Evolutionary conservation across 1,284 basidiomycete species (phyloP).

Genomic region (Ganoderma lucidum): DNA sequence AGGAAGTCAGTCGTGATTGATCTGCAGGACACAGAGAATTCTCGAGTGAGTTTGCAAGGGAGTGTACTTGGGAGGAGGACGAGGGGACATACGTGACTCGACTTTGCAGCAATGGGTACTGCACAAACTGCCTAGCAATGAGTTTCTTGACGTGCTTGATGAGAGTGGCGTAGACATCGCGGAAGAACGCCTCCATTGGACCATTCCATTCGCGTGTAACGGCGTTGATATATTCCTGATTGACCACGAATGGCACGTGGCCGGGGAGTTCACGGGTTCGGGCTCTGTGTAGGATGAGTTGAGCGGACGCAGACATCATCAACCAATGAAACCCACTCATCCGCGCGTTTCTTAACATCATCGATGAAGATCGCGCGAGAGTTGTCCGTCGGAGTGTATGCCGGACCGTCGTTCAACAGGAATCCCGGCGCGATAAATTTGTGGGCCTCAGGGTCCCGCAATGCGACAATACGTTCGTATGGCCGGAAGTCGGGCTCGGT

Average conservation of each 20-base stretch:
- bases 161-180: conserved; percentile 50
- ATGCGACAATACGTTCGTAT: conserved; percentile 23
- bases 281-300: conserved; percentile 49
- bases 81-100: conserved; percentile 55
- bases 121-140: conserved; percentile 55
- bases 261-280: conserved; percentile 74
- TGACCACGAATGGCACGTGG: conserved; percentile 69
- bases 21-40: conserved; percentile 39
- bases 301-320: not conserved
- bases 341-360: conserved; percentile 58
- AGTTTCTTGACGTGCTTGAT: conserved; percentile 49
- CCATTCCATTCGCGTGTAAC: conserved; percentile 58
- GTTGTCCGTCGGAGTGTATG: conserved; percentile 20
- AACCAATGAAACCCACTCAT: conserved; percentile 46
- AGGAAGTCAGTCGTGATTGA: conserved; percentile 57
- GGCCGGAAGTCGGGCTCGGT: conserved; percentile 62
- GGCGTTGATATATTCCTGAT: conserved; percentile 54
- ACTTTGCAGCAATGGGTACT: conserved; percentile 61
- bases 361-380: conserved; percentile 57
- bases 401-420: conserved; percentile 48
- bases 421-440: conserved; percentile 45
- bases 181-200: conserved; percentile 59
- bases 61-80: too few relatives aligned
- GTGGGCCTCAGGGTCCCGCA: conserved; percentile 6
- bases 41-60: too few relatives aligned